Base-by-base conservation (phyloP, 768 basidiomycete species). In the Dacryopinax spathularia region DNA sequence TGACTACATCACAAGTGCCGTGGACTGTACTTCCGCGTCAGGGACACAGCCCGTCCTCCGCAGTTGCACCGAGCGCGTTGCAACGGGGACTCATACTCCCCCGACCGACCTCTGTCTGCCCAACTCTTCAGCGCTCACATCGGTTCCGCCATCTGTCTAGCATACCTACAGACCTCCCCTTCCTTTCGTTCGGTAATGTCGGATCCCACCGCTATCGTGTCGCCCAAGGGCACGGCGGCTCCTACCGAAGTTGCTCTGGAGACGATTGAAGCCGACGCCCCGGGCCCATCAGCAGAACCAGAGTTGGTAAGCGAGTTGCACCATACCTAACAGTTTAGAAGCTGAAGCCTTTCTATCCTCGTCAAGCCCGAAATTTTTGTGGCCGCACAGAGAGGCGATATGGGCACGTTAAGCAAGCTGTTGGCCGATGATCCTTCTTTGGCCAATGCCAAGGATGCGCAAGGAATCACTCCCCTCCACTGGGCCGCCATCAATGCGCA, bases 401-500 rank as follows among this genome's bases (percentile, higher is more conserved):
- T 91, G 6, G 71, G 74, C 9, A 75, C 81, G 39, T 74, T 95
- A 31, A 81, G 80, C 5, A 73, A 82, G 60, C 81, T 93, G 63
- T 77, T 93, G 37, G 82, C 85, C 68, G 86, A 84, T 1, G 87
- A 87, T 2, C 77, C 79, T 65, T 87, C 87, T 20, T 79, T 75
- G 5, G 87, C 85, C 20, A 85, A 85, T 15, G 90, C 91, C 74
- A 79, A 87, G 59, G 95, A 98, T 75, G 80, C 82, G 31, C 88
- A 95, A 73, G 92, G 94, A 69, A 90, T 97, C 34, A 95, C 94
- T 0, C 88, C 96, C 1, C 82, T 99, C 1, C 96, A 99, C 72
- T 99, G 96, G 96, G 94, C 96, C 7, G 87, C 94, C 1, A 97
- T 98, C 71, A 97, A 97, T 69, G 93, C 92, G 2, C 92, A 97